A percentile compares a stretch with the other conserved stretches of the same genome.
phyloP scores from a whole-genome alignment of 192 early-diverging fungal genomes.

The Endogone sp. region DNA sequence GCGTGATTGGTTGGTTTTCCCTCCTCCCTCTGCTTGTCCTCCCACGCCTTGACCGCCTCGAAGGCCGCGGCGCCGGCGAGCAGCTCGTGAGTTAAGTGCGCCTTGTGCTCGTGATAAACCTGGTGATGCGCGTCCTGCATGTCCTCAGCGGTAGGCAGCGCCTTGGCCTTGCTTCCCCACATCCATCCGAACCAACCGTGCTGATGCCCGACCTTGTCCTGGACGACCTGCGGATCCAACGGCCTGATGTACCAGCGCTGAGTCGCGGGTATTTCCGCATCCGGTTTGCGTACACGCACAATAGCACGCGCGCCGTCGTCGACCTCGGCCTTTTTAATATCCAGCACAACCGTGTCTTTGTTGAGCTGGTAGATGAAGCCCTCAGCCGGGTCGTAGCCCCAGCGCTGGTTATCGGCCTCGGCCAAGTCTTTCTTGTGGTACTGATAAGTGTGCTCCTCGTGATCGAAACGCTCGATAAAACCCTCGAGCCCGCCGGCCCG shows the following conservation, averaged over 20 bases:
- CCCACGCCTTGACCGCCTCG: slow-evolving; percentile 28
- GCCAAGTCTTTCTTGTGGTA: slow-evolving; percentile 1
- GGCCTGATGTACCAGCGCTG: background rate
- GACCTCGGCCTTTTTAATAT: slow-evolving; percentile 14
- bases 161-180: background rate
- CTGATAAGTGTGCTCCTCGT: background rate
- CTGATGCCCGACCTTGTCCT: background rate
- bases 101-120: background rate
- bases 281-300: background rate
- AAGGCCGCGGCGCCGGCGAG: slow-evolving; percentile 26
- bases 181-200: background rate
- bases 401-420: slow-evolving; percentile 16
- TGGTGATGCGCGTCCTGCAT: background rate
- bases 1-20: slow-evolving; percentile 16
- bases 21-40: slow-evolving; percentile 19
- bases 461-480: too few relatives aligned
- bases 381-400: background rate
- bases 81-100: slow-evolving; percentile 11
- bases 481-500: slow-evolving; percentile 19
- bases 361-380: slow-evolving; percentile 14
- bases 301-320: slow-evolving; percentile 4
- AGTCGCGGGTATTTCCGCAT: background rate
- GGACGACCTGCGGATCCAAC: background rate
- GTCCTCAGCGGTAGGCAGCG: background rate
- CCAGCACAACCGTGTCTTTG: background rate